A percentile compares a stretch with the other conserved stretches of the same genome.
Evolutionary conservation across 2,329 filamentous ascomycete genomes (phyloP).

Genomic region (Verticillium klebahnii): DNA sequence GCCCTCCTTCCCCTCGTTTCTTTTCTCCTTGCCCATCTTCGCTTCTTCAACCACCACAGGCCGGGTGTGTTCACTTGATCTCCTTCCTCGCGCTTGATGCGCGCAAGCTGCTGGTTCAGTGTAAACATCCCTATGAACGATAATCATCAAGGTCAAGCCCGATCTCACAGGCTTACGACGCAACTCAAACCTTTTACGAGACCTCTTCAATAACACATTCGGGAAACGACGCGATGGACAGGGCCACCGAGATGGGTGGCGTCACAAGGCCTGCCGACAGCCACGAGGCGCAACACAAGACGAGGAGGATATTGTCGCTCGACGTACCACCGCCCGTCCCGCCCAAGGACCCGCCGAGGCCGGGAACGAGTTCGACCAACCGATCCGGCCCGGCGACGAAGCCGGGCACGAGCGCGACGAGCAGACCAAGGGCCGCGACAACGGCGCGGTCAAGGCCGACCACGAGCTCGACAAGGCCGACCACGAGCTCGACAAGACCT

Average conservation of each 20-base stretch:
- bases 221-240: neutral
- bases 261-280: neutral
- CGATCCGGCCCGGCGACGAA: neutral
- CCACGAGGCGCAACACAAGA: neutral
- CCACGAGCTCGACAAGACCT: neutral
- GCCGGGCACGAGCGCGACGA: neutral
- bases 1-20: neutral
- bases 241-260: neutral
- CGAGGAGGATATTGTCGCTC: neutral
- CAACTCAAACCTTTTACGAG: neutral
- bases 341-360: constrained; percentile 5
- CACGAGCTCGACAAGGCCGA: neutral
- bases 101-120: constrained; percentile 1
- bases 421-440: neutral
- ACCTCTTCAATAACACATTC: neutral
- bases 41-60: neutral
- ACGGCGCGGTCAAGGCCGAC: neutral
- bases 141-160: neutral
- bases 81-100: neutral
- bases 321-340: constrained; percentile 8
- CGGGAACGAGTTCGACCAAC: neutral
- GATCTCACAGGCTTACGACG: neutral
- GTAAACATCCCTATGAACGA: neutral
- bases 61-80: neutral
- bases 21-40: neutral